Evolutionary conservation across 352 stramenopile species (phyloP).

Genomic region (Globisporangium spiculum): DNA sequence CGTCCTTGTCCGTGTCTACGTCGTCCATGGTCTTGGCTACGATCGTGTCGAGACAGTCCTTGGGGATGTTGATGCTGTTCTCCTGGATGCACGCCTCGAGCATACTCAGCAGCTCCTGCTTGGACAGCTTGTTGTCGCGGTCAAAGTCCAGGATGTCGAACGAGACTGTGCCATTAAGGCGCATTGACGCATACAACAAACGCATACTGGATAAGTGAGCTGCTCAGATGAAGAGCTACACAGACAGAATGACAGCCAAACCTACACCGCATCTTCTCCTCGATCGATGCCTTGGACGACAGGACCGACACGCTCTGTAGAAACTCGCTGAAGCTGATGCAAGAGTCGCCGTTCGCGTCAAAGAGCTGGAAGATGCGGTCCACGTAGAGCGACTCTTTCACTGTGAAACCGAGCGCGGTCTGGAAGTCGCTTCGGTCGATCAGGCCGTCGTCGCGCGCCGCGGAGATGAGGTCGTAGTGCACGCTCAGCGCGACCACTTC

Average conservation of each 20-base stretch:
- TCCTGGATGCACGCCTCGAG: conserved; percentile 70
- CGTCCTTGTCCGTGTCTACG: conserved; percentile 61
- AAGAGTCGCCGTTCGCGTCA: conserved; percentile 73
- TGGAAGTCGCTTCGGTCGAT: conserved; percentile 84
- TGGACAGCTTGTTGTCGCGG: conserved; percentile 70
- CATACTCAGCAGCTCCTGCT: conserved; percentile 67
- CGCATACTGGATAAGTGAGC: neutral
- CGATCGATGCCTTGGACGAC: conserved; percentile 59
- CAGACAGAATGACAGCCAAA: conserved; percentile 1
- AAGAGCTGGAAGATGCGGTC: conserved; percentile 83
- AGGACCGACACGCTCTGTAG: conserved; percentile 68
- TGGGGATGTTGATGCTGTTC: conserved; percentile 73
- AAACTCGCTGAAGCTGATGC: conserved; percentile 81
- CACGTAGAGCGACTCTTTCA: conserved; percentile 82
- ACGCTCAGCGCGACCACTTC: conserved; percentile 57
- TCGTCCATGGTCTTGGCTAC: conserved; percentile 71
- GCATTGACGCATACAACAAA: neutral
- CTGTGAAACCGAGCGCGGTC: conserved; percentile 65
- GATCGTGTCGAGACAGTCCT: conserved; percentile 58
- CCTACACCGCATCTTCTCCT: conserved; percentile 75
- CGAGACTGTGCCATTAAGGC: conserved; percentile 40
- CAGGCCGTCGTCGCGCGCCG: conserved; percentile 58
- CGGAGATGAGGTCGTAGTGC: conserved; percentile 71
- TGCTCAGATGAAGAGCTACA: conserved; percentile 2
- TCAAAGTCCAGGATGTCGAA: conserved; percentile 78